These are phyloP conservation scores for Smallanthus sonchifolius DNA, from an alignment of 129 eudicot species.

Conservation along the genomic window DNA sequence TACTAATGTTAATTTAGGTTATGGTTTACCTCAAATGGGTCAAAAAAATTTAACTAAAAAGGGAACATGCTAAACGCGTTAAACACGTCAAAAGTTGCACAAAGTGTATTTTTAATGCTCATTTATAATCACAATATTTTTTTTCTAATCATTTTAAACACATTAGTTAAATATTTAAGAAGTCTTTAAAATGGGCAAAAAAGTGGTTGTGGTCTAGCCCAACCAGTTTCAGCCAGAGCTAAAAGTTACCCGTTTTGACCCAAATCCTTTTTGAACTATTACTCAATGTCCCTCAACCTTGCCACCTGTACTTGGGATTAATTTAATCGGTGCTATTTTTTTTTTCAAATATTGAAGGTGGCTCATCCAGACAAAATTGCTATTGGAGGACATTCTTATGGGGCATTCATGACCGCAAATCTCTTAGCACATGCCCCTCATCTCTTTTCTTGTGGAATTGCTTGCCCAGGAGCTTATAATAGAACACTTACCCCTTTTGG, in stretches of 20 bases:
- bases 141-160: background rate
- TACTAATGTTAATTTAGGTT: background rate
- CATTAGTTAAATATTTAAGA: background rate
- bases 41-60: background rate
- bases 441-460: slow-evolving; percentile 94
- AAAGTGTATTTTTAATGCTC: background rate
- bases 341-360: slow-evolving; percentile 46
- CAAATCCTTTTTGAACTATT: background rate
- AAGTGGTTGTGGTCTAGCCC: background rate
- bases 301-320: background rate
- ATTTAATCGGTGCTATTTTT: slow-evolving; percentile 17
- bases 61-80: background rate
- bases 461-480: slow-evolving; percentile 96
- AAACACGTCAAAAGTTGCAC: background rate
- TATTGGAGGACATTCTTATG: slow-evolving; percentile 97
- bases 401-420: slow-evolving; percentile 98
- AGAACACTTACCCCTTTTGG: slow-evolving; percentile 97
- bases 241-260: background rate
- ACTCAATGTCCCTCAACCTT: background rate
- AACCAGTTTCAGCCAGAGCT: too few species aligned
- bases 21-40: background rate
- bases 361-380: slow-evolving; percentile 97
- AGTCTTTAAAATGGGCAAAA: background rate
- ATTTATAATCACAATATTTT: background rate
- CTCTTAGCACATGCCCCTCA: slow-evolving; percentile 96